Base-by-base conservation (phyloP, 2,329 filamentous ascomycete species). In the Fusarium nanum region DNA sequence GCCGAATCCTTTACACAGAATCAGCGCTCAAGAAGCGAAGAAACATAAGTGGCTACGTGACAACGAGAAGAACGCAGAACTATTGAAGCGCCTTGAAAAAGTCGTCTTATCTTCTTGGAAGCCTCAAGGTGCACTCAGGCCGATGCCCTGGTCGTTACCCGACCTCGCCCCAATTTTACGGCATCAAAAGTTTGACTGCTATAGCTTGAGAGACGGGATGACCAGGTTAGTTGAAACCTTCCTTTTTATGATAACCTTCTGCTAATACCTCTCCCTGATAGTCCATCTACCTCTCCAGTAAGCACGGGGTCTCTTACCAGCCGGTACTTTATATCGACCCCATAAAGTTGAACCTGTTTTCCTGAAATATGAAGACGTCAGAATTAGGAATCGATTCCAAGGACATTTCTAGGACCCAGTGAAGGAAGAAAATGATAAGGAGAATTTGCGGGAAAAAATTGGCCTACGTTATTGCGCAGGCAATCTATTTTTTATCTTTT, bases 41-140 rank as follows among this genome's bases (percentile, higher is more conserved):
- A 60, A 52, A 14, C 79, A 81, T 45, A 72, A 75, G 32, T 82
- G 80, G 80, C 64, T 82, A 14, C 77, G 76, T 27, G 77, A 70
- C 3, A 78, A 79, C 2, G 60, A 70, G 40, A 76, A 71, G 7
- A 77, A 81, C 42, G 45, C 75, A 23, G 56, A 73, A 12, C 76
- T 81, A 30, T 81, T 81, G 56, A 56, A 72, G 48, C 52, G 72
- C 12, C 67, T 81, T 45, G 80, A 82, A 20, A 60, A 37, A 6
- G 76, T 62, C 27, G 76, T 77, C 27, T 25, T 76, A 47, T 65
- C 65, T 14, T 68, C 72, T 37, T 80, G 77, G 76, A 61, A 70
- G 6, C 62, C 65, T 5, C 67, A 74, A 20, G 60, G 58, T 7
- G 67, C 79, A 50, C 58, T 80, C 41, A 77, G 70, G n/a, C 78